A percentile compares a stretch with the other conserved stretches of the same genome.
phyloP scores from a whole-genome alignment of 2,329 filamentous ascomycete species.

The Fusarium sp. region DNA sequence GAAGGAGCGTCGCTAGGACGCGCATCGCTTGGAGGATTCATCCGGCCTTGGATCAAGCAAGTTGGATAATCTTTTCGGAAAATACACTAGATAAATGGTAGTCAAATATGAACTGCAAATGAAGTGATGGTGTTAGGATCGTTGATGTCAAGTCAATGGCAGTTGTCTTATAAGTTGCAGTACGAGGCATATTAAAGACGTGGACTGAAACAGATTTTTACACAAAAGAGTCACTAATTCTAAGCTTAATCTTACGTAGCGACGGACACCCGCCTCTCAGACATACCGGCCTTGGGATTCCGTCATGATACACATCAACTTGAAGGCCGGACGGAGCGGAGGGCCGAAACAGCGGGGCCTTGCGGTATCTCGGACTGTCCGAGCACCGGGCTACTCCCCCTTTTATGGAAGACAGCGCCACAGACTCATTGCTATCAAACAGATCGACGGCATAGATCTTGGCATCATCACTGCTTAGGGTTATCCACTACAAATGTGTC shows the following conservation, averaged over 20 bases:
- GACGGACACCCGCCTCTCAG: not conserved
- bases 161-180: not conserved
- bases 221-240: not conserved
- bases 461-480: not conserved
- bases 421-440: not conserved
- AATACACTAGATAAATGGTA: fast-evolving
- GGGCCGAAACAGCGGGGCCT: not conserved
- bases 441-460: not conserved
- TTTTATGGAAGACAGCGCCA: not conserved
- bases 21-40: not conserved
- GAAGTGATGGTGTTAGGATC: not conserved
- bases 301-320: not conserved
- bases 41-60: not conserved
- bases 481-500: fast-evolving
- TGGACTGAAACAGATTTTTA: not conserved
- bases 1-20: not conserved
- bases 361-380: slow-evolving; percentile 19
- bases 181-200: not conserved
- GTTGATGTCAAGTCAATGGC: not conserved
- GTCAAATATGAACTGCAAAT: no score
- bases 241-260: not conserved
- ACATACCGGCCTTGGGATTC: not conserved
- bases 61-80: fast-evolving
- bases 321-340: not conserved
- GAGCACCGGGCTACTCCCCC: not conserved